Evolutionary conservation across 2,329 filamentous ascomycete genomes (phyloP), one percentile per base, ranked within the genome.

Genomic region (Claviceps sorghi): DNA sequence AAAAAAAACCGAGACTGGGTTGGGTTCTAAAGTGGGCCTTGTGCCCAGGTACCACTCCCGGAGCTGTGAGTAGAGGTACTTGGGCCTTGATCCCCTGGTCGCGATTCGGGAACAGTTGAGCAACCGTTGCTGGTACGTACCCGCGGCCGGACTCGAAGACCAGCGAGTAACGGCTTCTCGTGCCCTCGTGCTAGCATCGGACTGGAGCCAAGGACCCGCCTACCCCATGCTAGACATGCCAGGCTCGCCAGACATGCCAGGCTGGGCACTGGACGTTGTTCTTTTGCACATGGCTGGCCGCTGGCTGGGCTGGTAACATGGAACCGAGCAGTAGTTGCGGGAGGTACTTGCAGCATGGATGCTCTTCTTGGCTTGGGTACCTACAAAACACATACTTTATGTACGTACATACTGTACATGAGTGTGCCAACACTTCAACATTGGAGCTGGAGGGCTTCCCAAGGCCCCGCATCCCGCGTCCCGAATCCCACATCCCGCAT

Each of bases 41-140:
- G 17, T 30, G 47, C 22, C 46, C 29, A 52, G 50, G 34, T 48
- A 50, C 34, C 47, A 34, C 47, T 47, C 48, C 26, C 19, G 13
- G 38, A 21, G 38, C 40, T 26, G 6, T 11, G 34, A 26, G 52
- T 53, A 50, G 34, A 50, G 52, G 48, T 50, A 50, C 52, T 50
- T 53, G 41, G 32, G n/a, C 32, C 17, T 48, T 29, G 41, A 22
- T 29, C 34, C 43, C 50, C 43, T 47, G 50, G 32, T 41, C 43
- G 47, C 34, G 34, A 40, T 36, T 21, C 32, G 21, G n/a, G 8
- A 5, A 19, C 4, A 8, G 46, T 22, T 8, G 26, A n/a, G 26
- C 44, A 34, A n/a, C 8, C 9, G 43, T 45, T 3, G 5, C 17
- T 17, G 10, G 34, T 48, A 22, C 47, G 19, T 48, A 47, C 13